phyloP scores from a whole-genome alignment of 345 rosid genomes.

The Mallotus nudiflorus region DNA sequence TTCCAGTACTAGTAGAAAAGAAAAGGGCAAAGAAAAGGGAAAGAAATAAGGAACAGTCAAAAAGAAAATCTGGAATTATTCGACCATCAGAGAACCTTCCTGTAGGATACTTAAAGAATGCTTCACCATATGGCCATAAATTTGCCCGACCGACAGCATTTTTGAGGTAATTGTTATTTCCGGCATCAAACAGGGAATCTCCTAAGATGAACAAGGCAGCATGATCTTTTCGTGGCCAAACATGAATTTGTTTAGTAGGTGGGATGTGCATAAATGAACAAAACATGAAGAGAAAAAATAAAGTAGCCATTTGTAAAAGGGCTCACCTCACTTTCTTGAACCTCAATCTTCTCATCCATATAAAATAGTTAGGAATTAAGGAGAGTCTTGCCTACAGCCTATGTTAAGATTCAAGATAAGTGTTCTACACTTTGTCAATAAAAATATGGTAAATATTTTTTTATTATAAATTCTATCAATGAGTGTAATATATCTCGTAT shows the following conservation, averaged over 20 bases:
- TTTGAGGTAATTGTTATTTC: background rate
- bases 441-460: no score
- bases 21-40: no score
- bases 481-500: no score
- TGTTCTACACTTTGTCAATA: no score
- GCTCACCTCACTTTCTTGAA: no score
- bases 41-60: background rate
- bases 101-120: slow-evolving; percentile 30
- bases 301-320: no score
- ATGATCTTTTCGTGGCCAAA: background rate
- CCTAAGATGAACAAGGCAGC: slow-evolving; percentile 6
- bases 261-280: background rate
- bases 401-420: no score
- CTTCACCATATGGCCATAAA: slow-evolving; percentile 24
- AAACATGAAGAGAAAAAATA: background rate
- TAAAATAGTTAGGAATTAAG: no score
- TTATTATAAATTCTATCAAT: no score
- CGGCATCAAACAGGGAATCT: background rate
- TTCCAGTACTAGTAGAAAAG: background rate
- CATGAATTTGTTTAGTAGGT: background rate
- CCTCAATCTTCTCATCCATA: no score
- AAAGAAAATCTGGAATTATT: slow-evolving; percentile 23
- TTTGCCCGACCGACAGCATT: background rate
- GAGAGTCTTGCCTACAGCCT: no score
- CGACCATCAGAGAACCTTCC: slow-evolving; percentile 33